Evolutionary conservation across 805 yeast genomes (phyloP).

Genomic region (Cyberlindnera saturnus): DNA sequence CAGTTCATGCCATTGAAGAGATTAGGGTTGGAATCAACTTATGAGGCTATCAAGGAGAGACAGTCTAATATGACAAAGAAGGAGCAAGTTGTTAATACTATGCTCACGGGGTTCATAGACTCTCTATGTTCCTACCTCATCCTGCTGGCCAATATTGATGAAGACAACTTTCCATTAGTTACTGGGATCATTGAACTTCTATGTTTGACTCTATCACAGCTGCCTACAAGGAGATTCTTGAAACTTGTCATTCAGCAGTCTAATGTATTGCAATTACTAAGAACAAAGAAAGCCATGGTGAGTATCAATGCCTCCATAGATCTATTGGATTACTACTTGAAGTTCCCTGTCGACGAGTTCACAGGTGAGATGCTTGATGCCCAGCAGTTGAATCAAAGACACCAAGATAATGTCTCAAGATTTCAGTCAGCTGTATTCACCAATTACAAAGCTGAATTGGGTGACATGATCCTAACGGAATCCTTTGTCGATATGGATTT

Average conservation of each 20-base stretch:
- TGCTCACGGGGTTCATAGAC: constrained; percentile 2
- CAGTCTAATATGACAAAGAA: constrained; percentile 1
- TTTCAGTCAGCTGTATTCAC: constrained; percentile 22
- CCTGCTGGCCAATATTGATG: not conserved
- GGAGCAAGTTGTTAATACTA: constrained; percentile 1
- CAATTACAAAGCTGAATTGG: constrained; percentile 16
- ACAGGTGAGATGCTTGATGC: constrained; percentile 25
- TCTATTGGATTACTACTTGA: constrained; percentile 21
- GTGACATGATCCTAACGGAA: constrained; percentile 1
- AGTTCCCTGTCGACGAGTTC: constrained; percentile 38
- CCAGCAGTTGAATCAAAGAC: constrained; percentile 10
- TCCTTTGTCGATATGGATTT: not conserved
- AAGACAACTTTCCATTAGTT: not conserved
- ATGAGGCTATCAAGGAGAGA: not conserved
- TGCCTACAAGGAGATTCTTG: constrained; percentile 35
- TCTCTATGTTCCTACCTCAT: not conserved
- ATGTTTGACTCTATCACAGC: constrained; percentile 28
- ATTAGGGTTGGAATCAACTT: constrained; percentile 1
- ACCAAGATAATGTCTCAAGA: constrained; percentile 8
- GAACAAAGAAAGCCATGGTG: not conserved
- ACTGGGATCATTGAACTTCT: not conserved
- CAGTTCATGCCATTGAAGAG: constrained; percentile 1
- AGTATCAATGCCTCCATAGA: constrained; percentile 2
- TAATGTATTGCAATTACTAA: constrained; percentile 3
- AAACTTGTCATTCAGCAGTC: constrained; percentile 26